A percentile compares a stretch with the other conserved stretches of the same genome.
Conservation (phyloP, 139 green algal species). For the Helicosporidium sp. region DNA sequence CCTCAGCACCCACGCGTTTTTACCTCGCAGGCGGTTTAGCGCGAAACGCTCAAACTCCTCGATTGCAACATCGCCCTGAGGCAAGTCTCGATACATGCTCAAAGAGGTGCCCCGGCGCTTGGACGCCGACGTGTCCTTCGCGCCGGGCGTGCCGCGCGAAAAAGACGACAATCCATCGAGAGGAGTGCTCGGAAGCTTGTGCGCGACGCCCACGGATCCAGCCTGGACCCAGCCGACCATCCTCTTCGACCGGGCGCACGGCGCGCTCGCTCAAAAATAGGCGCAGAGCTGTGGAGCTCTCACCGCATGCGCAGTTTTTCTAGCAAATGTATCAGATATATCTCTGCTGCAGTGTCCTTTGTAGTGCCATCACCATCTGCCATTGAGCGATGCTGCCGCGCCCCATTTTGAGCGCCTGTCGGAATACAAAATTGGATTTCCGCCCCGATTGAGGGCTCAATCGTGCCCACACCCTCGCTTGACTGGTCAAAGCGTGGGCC, state of each 20-base stretch:
- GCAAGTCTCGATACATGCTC: conserved; percentile 55
- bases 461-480: too few relatives aligned
- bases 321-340: too few relatives aligned
- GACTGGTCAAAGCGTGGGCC: too few relatives aligned
- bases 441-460: too few relatives aligned
- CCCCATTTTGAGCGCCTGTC: too few relatives aligned
- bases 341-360: too few relatives aligned
- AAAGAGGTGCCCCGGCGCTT: conserved; percentile 7
- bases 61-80: conserved; percentile 50
- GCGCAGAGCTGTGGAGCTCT: too few relatives aligned
- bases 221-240: not conserved
- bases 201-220: not conserved
- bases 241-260: not conserved
- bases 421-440: too few relatives aligned
- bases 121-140: not conserved
- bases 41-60: conserved; percentile 87
- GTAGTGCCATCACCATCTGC: too few relatives aligned
- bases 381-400: too few relatives aligned
- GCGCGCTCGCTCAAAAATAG: too few relatives aligned
- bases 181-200: not conserved
- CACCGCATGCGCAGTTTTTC: not conserved
- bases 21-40: conserved; percentile 62
- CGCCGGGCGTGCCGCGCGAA: too few relatives aligned
- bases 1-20: not conserved
- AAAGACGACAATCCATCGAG: not conserved